phyloP scores from a whole-genome alignment of 1,139 yeast genomes.

The Williopsis jadinii region DNA sequence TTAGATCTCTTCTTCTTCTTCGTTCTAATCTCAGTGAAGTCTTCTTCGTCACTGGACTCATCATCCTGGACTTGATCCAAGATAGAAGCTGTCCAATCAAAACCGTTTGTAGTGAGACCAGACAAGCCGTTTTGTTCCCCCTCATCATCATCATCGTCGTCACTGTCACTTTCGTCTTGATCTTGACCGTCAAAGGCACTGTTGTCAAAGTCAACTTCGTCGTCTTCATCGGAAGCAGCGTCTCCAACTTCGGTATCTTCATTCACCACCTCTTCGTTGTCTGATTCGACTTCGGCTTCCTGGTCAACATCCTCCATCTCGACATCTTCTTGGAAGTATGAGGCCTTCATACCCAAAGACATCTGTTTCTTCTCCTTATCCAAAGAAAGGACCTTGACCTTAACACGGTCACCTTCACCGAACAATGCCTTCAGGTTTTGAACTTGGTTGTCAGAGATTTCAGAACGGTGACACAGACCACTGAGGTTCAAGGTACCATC shows the following conservation, averaged over 20 bases:
- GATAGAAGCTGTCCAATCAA: conserved; percentile 91
- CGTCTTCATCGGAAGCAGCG: conserved; percentile 11
- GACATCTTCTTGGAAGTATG: conserved; percentile 53
- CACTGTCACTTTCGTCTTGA: conserved; percentile 10
- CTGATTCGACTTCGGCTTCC: conserved; percentile 25
- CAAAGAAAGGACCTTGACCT: conserved; percentile 66
- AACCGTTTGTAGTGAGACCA: conserved; percentile 78
- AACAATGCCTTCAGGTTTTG: conserved; percentile 50
- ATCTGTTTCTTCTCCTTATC: conserved; percentile 64
- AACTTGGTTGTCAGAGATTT: conserved; percentile 68
- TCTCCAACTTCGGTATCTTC: conserved; percentile 11
- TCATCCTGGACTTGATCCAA: conserved; percentile 68
- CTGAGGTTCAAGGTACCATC: conserved; percentile 69
- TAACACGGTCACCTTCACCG: conserved; percentile 84
- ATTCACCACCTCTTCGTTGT: conserved; percentile 24
- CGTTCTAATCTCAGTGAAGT: conserved; percentile 35
- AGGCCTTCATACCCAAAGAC: conserved; percentile 90
- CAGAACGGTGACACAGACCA: conserved; percentile 84
- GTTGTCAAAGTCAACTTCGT: conserved; percentile 19
- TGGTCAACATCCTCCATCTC: conserved; percentile 31
- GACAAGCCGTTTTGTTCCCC: conserved; percentile 15
- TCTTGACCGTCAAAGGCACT: conserved; percentile 14
- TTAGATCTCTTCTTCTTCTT: conserved; percentile 37
- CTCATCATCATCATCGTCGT: conserved; percentile 1
- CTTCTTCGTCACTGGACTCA: conserved; percentile 37